Evolutionary conservation across 148 eudicot species (phyloP).

Genomic region (Heliosperma pusillum): DNA sequence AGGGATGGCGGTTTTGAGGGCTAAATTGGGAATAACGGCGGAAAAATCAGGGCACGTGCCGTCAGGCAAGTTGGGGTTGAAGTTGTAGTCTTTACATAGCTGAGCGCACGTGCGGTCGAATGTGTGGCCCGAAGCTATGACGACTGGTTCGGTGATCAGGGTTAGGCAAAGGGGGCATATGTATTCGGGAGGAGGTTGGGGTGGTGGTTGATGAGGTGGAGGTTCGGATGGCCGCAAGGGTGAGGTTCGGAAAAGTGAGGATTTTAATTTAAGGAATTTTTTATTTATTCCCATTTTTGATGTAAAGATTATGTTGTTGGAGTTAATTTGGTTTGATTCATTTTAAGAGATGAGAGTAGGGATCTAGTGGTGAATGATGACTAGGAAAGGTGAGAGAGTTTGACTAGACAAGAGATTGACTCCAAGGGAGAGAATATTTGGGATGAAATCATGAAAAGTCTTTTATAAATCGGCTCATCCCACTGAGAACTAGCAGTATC

Average conservation of each 20-base stretch:
- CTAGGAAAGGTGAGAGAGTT: too few relatives aligned
- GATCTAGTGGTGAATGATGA: too few relatives aligned
- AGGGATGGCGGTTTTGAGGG: conserved; percentile 57
- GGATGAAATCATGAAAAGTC: background rate
- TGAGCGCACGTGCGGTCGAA: conserved; percentile 58
- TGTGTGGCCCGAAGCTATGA: conserved; percentile 70
- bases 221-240: background rate
- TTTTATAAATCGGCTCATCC: too few relatives aligned
- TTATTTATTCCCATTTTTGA: conserved; percentile 26
- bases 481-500: too few relatives aligned
- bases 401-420: background rate
- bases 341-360: background rate
- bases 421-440: background rate
- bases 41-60: conserved; percentile 51
- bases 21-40: conserved; percentile 50
- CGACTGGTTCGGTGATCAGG: conserved; percentile 68
- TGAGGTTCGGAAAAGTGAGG: conserved; percentile 20
- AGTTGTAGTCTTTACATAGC: conserved; percentile 42
- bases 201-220: background rate
- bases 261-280: conserved; percentile 23
- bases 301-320: background rate
- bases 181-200: conserved; percentile 54
- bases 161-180: conserved; percentile 59
- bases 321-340: background rate
- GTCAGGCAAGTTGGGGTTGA: conserved; percentile 46